Percentiles rank a stretch among this genome's conserved stretches.
These are phyloP conservation scores for Pinus tabuliformis DNA, from an alignment of 75 land plant genomes.

Conservation along the genomic window DNA sequence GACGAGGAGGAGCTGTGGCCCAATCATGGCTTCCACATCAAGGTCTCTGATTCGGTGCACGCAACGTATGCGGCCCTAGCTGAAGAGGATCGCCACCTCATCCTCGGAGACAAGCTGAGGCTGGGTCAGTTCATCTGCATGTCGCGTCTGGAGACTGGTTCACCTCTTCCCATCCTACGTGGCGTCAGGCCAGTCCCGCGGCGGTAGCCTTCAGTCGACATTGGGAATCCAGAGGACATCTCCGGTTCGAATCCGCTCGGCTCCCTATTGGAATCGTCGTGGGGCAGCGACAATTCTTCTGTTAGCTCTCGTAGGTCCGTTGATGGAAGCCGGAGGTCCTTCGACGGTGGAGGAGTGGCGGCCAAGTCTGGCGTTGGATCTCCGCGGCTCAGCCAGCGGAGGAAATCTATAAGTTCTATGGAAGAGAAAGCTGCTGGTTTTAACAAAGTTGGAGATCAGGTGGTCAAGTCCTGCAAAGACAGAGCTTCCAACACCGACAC, in stretches of 20 bases:
- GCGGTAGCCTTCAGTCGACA: conserved; percentile 45
- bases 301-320: too few species aligned
- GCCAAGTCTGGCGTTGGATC: conserved; percentile 14
- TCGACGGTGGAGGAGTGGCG: not conserved
- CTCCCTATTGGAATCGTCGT: not conserved
- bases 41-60: conserved; percentile 89
- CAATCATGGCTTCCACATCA: conserved; percentile 84
- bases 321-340: too few species aligned
- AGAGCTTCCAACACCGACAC: not conserved
- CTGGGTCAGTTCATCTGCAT: conserved; percentile 88
- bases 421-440: not conserved
- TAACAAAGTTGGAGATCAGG: not conserved
- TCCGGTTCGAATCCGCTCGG: not conserved
- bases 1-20: conserved; percentile 75
- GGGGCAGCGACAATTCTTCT: too few species aligned
- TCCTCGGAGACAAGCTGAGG: conserved; percentile 79
- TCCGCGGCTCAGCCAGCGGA: conserved; percentile 13
- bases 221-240: conserved; percentile 55
- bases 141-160: conserved; percentile 68
- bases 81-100: conserved; percentile 74
- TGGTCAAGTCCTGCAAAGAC: not conserved
- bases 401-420: not conserved
- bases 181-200: conserved; percentile 63
- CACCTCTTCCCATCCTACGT: conserved; percentile 71
- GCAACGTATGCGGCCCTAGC: conserved; percentile 82